A percentile compares a stretch with the other conserved stretches of the same genome.
phyloP scores from a whole-genome alignment of 164 flowering plant genomes.

The Vitis labrusca region DNA sequence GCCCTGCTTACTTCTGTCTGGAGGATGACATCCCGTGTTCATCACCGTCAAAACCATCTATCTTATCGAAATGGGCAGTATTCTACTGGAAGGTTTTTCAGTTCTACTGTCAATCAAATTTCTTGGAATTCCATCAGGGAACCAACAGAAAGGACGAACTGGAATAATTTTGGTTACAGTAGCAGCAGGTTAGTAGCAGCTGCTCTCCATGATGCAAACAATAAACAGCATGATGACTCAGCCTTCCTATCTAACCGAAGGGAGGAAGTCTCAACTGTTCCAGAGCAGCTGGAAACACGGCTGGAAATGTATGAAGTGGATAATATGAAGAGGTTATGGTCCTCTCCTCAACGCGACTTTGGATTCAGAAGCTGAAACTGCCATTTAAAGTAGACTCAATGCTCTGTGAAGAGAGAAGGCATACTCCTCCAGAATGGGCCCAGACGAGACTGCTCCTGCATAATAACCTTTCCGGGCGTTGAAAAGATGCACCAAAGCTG shows the following conservation, averaged over 20 bases:
- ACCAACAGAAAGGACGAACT: slow-evolving; percentile 32
- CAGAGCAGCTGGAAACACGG: slow-evolving; percentile 57
- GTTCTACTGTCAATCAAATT: slow-evolving; percentile 21
- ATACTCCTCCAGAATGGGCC: no score
- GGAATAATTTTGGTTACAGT: slow-evolving; percentile 36
- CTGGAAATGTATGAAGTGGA: slow-evolving; percentile 36
- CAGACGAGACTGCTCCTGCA: no score
- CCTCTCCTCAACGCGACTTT: no score
- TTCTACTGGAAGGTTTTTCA: slow-evolving; percentile 29
- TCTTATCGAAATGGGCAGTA: slow-evolving; percentile 31
- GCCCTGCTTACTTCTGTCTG: slow-evolving; percentile 83
- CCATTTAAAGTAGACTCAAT: no score
- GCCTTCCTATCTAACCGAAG: slow-evolving; percentile 20
- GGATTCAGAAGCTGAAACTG: no score
- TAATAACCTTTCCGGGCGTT: no score
- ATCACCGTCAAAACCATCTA: slow-evolving; percentile 22
- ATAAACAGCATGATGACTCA: slow-evolving; percentile 22
- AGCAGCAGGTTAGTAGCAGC: slow-evolving; percentile 56
- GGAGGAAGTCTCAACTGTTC: slow-evolving; percentile 31
- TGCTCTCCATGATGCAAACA: slow-evolving; percentile 53
- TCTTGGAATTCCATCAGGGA: slow-evolving; percentile 23
- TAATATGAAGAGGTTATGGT: no score
- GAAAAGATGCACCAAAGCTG: no score
- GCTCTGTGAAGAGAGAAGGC: no score
- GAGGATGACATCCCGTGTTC: slow-evolving; percentile 40